Evolutionary conservation across 106 monocot genomes (phyloP).

Genomic region (Hemerocallis citrina): DNA sequence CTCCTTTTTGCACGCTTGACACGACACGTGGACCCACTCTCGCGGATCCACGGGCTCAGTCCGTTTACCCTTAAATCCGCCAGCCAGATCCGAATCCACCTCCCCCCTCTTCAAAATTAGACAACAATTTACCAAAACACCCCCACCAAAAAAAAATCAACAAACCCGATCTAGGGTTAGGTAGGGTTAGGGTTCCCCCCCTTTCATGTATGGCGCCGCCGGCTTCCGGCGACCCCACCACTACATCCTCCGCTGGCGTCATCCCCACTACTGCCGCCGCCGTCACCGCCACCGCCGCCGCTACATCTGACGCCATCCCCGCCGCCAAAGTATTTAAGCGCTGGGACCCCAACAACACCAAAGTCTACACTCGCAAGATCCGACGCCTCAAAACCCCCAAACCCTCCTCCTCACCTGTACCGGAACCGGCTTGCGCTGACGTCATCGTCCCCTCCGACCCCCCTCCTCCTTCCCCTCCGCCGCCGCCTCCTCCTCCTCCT

Average conservation of each 20-base stretch:
- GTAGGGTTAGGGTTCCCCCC: conserved; percentile 3
- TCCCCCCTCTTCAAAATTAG: too few relatives aligned
- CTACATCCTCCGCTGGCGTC: neutral
- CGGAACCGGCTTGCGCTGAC: conserved; percentile 2
- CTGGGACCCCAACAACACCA: conserved; percentile 40
- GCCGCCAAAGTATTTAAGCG: conserved; percentile 32
- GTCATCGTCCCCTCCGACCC: neutral
- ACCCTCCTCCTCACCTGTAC: neutral
- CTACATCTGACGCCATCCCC: neutral
- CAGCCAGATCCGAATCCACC: too few relatives aligned
- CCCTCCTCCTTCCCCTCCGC: neutral
- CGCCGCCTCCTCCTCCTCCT: conserved; percentile 6
- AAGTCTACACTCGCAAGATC: conserved; percentile 61
- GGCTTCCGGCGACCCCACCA: conserved; percentile 19
- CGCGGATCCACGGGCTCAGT: too few relatives aligned
- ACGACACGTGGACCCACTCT: too few relatives aligned
- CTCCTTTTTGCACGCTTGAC: too few relatives aligned
- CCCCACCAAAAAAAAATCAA: too few relatives aligned
- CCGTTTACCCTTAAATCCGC: too few relatives aligned
- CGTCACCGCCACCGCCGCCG: neutral
- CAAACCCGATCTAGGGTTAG: too few relatives aligned
- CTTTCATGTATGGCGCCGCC: conserved; percentile 43
- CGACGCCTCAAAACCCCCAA: conserved; percentile 24
- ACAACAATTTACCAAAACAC: too few relatives aligned
- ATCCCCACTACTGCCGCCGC: conserved; percentile 22